Evolutionary conservation across 1,284 basidiomycete species (phyloP).

Genomic region (Tylopilus sp.): DNA sequence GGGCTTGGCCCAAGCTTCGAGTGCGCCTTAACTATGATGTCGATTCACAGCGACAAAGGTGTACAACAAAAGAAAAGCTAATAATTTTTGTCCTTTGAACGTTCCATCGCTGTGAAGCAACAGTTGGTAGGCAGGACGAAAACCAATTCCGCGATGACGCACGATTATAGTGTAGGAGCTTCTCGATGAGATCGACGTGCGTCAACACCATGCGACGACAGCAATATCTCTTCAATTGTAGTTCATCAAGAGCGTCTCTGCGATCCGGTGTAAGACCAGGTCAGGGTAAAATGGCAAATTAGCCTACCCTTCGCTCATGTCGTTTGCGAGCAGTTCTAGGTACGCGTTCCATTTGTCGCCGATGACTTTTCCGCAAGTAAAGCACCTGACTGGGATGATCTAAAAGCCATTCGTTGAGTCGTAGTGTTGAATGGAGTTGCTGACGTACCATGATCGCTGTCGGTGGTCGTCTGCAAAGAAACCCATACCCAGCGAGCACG

Average conservation of each 20-base stretch:
- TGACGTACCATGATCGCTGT: slow-evolving; percentile 26
- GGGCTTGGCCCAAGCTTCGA: too few relatives aligned
- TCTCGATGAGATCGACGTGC: slow-evolving; percentile 96
- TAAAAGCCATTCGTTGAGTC: slow-evolving; percentile 27
- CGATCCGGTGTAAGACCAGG: background rate
- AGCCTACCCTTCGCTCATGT: slow-evolving; percentile 80
- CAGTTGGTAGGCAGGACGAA: background rate
- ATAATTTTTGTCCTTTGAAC: slow-evolving; percentile 27
- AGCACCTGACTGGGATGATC: slow-evolving; percentile 87
- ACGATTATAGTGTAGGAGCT: slow-evolving; percentile 96
- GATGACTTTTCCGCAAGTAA: slow-evolving; percentile 91
- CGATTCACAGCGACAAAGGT: background rate
- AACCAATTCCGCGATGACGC: slow-evolving; percentile 36
- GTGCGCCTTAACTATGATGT: background rate
- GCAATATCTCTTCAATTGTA: slow-evolving; percentile 93
- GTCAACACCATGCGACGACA: slow-evolving; percentile 97
- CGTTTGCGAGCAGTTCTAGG: slow-evolving; percentile 72
- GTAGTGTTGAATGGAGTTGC: background rate
- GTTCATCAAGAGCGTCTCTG: slow-evolving; percentile 88
- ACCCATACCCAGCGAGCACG: background rate
- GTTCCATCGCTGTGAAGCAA: slow-evolving; percentile 31
- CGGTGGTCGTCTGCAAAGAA: background rate
- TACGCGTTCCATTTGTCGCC: slow-evolving; percentile 92
- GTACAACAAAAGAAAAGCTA: slow-evolving; percentile 13
- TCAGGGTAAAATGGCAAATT: slow-evolving; percentile 5